These are phyloP conservation scores for Xylaria sp. DNA, from an alignment of 2,329 filamentous ascomycete genomes.

Conservation along the genomic window DNA sequence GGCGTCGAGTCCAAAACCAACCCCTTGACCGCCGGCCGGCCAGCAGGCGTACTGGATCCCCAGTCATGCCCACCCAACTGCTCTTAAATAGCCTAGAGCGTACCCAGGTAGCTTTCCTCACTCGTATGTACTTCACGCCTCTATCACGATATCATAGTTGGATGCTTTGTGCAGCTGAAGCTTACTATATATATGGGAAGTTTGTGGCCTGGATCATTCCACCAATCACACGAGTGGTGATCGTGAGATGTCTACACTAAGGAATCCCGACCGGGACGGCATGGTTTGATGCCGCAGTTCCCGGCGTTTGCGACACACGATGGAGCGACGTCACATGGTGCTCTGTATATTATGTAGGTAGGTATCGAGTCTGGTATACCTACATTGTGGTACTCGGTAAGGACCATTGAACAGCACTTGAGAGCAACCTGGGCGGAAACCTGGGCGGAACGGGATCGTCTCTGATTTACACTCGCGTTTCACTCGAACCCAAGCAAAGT, in stretches of 20 bases:
- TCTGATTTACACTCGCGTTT: neutral
- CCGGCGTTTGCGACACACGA: conserved; percentile 20
- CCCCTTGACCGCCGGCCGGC: conserved; percentile 26
- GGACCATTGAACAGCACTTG: neutral
- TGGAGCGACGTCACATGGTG: conserved; percentile 6
- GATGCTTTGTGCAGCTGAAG: neutral
- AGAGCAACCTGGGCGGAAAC: no score
- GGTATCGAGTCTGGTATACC: no score
- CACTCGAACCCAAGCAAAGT: conserved; percentile 3
- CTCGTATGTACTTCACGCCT: neutral
- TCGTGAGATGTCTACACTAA: conserved; percentile 8
- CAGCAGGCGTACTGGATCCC: conserved; percentile 6
- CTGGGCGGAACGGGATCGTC: neutral
- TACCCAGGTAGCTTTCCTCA: neutral
- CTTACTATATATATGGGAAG: neutral
- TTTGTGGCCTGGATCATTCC: conserved; percentile 1
- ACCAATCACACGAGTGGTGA: conserved; percentile 7
- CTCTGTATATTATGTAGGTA: neutral
- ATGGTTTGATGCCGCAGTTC: conserved; percentile 25
- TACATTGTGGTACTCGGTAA: neutral
- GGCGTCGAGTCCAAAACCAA: conserved; percentile 8
- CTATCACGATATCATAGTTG: neutral
- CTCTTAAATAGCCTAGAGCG: conserved; percentile 2
- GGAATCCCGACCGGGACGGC: conserved; percentile 18
- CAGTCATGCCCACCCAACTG: conserved; percentile 11